Evolutionary conservation across 805 yeast genomes (phyloP).

Genomic region (Candida ficus): DNA sequence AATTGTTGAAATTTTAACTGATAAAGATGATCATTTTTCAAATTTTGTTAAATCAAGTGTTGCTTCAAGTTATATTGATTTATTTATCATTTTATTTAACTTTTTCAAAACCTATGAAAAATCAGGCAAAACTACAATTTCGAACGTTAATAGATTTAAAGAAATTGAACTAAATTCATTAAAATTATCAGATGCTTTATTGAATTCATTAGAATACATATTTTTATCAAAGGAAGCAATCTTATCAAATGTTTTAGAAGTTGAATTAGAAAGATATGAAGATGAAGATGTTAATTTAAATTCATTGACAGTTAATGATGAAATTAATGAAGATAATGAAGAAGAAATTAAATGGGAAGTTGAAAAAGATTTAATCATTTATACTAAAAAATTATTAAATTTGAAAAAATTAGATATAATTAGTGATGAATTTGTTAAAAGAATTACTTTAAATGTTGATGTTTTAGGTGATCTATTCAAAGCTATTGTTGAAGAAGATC

Average conservation of each 20-base stretch:
- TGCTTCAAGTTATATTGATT: slow-evolving; percentile 22
- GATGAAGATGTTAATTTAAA: slow-evolving; percentile 43
- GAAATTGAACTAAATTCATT: slow-evolving; percentile 19
- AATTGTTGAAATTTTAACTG: slow-evolving; percentile 6
- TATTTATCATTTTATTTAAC: slow-evolving; percentile 23
- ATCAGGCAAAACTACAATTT: slow-evolving; percentile 28
- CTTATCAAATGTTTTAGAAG: slow-evolving; percentile 30
- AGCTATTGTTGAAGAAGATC: slow-evolving; percentile 8
- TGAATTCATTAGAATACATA: slow-evolving; percentile 32
- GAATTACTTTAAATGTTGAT: slow-evolving; percentile 34
- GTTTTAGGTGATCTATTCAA: slow-evolving; percentile 29
- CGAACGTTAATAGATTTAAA: slow-evolving; percentile 16
- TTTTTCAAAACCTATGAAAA: slow-evolving; percentile 30
- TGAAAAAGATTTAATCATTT: slow-evolving; percentile 39
- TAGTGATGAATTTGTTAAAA: slow-evolving; percentile 22
- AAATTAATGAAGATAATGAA: slow-evolving; percentile 9
- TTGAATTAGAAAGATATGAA: slow-evolving; percentile 45
- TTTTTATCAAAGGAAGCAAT: slow-evolving; percentile 47
- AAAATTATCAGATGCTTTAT: slow-evolving; percentile 27
- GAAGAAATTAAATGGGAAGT: slow-evolving; percentile 28
- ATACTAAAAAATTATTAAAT: slow-evolving; percentile 33
- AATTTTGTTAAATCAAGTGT: slow-evolving; percentile 17
- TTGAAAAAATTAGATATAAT: slow-evolving; percentile 30
- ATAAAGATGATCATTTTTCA: slow-evolving; percentile 3
- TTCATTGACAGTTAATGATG: slow-evolving; percentile 13